phyloP scores from a whole-genome alignment of 352 stramenopile species.

The Aphanomyces stellatus region DNA sequence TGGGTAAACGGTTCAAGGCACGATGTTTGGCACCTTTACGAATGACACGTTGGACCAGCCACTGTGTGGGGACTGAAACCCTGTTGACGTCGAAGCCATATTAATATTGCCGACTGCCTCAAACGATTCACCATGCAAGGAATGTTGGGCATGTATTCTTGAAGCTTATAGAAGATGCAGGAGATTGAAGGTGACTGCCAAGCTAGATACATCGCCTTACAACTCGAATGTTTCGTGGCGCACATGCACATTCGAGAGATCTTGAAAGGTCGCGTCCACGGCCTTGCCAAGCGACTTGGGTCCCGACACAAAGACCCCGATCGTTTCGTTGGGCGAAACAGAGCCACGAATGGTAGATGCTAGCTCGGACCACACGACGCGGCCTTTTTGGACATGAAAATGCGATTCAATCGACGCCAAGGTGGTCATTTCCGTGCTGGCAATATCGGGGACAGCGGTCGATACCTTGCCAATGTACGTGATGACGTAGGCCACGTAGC shows the following conservation, averaged over 20 bases:
- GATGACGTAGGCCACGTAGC: slow-evolving; percentile 6
- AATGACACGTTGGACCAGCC: too few species aligned
- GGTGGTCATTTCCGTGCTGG: neutral
- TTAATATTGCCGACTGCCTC: too few species aligned
- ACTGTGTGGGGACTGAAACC: too few species aligned
- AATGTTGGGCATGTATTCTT: too few species aligned
- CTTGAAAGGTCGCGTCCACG: neutral
- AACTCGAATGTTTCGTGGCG: slow-evolving; percentile 3
- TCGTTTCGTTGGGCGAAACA: neutral
- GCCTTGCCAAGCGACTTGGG: neutral
- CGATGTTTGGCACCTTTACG: too few species aligned
- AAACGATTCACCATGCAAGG: too few species aligned
- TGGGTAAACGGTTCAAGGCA: too few species aligned
- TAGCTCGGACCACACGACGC: neutral
- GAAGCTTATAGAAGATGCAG: too few species aligned
- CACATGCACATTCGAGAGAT: neutral
- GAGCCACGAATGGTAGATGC: neutral
- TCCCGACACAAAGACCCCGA: neutral
- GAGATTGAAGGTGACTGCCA: too few species aligned
- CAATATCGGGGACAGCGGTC: neutral
- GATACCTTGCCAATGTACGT: neutral
- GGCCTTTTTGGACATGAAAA: neutral
- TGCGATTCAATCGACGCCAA: neutral
- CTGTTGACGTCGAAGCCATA: too few species aligned
- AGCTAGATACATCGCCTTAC: too few species aligned